Conservation (phyloP, 1,139 yeast genomes). For the Arxiozyma heterogenica region DNA sequence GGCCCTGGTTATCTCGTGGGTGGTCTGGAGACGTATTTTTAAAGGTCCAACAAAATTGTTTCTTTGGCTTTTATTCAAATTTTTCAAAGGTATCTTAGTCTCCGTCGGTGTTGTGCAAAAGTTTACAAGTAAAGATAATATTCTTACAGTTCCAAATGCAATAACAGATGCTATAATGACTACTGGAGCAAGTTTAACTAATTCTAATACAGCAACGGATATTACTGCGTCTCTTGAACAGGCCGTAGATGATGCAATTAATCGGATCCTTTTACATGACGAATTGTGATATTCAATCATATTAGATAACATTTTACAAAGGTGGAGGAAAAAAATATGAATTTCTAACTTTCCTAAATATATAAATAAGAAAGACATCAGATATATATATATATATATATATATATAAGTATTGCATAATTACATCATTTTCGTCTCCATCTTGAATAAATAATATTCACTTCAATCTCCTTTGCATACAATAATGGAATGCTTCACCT, state of each 20-base stretch:
- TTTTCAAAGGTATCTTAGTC: constrained; percentile 31
- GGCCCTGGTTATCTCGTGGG: constrained; percentile 43
- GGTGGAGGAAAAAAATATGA: no score
- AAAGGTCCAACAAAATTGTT: constrained; percentile 42
- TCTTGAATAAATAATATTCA: no score
- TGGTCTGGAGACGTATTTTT: constrained; percentile 47
- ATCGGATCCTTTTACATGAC: constrained; percentile 19
- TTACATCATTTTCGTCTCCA: neutral
- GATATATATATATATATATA: no score
- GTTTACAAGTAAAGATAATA: neutral
- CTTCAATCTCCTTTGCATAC: no score
- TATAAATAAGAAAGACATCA: no score
- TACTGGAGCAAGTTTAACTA: constrained; percentile 1
- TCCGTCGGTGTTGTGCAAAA: constrained; percentile 24
- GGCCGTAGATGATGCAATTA: constrained; percentile 22
- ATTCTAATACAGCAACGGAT: constrained; percentile 2
- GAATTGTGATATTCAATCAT: constrained; percentile 11
- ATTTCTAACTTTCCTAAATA: neutral
- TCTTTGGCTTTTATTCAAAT: constrained; percentile 41
- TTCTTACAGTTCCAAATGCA: neutral
- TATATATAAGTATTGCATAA: neutral
- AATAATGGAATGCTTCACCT: no score
- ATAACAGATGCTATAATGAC: no score
- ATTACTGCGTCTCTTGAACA: constrained; percentile 9
- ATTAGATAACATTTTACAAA: neutral